phyloP scores from a whole-genome alignment of 176 grass and related monocot genomes.

The Secale cereale region DNA sequence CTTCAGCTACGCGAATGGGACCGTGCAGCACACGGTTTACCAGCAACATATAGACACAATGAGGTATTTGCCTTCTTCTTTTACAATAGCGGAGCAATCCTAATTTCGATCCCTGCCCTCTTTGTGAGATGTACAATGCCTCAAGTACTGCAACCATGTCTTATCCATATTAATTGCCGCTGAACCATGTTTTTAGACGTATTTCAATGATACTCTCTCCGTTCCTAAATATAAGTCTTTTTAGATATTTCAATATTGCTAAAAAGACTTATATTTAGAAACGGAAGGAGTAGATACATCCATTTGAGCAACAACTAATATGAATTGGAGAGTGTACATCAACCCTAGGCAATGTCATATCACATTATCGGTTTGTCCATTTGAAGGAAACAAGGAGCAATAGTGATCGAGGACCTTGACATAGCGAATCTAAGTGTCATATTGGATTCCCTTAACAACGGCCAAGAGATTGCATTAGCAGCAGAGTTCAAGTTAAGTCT shows the following conservation, averaged over 20 bases:
- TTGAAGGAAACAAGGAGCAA: conserved; percentile 37
- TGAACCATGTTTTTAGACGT: too few species aligned
- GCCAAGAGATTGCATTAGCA: conserved; percentile 25
- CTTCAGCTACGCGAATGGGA: conserved; percentile 17
- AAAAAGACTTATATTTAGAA: too few species aligned
- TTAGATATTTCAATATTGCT: too few species aligned
- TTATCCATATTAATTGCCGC: too few species aligned
- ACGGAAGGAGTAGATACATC: too few species aligned
- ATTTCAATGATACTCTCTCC: too few species aligned
- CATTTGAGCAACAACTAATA: too few species aligned
- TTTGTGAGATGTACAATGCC: not conserved
- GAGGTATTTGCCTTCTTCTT: conserved; percentile 8
- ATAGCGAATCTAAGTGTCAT: conserved; percentile 41
- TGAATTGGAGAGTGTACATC: too few species aligned
- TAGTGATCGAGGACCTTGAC: conserved; percentile 42
- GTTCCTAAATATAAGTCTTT: too few species aligned
- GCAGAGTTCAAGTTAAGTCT: conserved; percentile 66
- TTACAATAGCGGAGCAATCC: not conserved
- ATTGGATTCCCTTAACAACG: conserved; percentile 38
- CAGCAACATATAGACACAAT: conserved; percentile 43
- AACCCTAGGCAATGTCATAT: not conserved
- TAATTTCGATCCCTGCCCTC: not conserved
- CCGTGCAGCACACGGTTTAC: conserved; percentile 21
- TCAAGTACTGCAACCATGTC: too few species aligned
- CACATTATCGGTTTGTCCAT: not conserved